These are phyloP conservation scores for Penicillium sclerotiorum DNA, from an alignment of 2,329 filamentous ascomycete species.

Conservation along the genomic window DNA sequence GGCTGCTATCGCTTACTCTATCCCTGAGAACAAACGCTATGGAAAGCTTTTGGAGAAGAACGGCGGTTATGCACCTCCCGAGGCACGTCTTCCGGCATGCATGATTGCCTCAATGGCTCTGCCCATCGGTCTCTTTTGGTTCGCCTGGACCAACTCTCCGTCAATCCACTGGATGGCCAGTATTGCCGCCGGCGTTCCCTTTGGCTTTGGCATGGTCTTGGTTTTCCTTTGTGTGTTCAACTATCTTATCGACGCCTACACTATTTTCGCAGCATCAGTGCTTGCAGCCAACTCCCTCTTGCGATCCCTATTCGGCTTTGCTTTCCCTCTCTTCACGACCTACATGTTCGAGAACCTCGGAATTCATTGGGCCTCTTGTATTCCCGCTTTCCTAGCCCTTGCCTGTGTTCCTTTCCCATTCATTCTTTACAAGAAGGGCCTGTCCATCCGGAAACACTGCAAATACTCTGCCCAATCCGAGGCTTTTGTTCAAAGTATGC, in stretches of 20 bases:
- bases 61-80: slow-evolving; percentile 63
- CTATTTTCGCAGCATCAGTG: slow-evolving; percentile 47
- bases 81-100: slow-evolving; percentile 56
- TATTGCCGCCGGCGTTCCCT: slow-evolving; percentile 40
- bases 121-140: slow-evolving; percentile 62
- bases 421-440: slow-evolving; percentile 48
- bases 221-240: slow-evolving; percentile 46
- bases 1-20: slow-evolving; percentile 43
- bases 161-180: slow-evolving; percentile 43
- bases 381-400: slow-evolving; percentile 51
- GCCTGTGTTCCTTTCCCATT: slow-evolving; percentile 49
- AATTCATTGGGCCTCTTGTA: slow-evolving; percentile 51
- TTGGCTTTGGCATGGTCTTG: slow-evolving; percentile 48
- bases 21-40: slow-evolving; percentile 47
- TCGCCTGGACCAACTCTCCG: slow-evolving; percentile 60
- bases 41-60: slow-evolving; percentile 45
- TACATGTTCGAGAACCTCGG: slow-evolving; percentile 50
- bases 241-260: slow-evolving; percentile 49
- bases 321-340: slow-evolving; percentile 52
- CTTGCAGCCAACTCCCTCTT: slow-evolving; percentile 51
- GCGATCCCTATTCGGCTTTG: slow-evolving; percentile 50
- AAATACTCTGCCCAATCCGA: slow-evolving; percentile 43
- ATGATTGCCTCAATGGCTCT: slow-evolving; percentile 55
- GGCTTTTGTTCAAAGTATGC: slow-evolving; percentile 24
- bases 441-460: slow-evolving; percentile 43